These are phyloP conservation scores for Calvatia gigantea DNA, from an alignment of 768 basidiomycete species.

Conservation along the genomic window DNA sequence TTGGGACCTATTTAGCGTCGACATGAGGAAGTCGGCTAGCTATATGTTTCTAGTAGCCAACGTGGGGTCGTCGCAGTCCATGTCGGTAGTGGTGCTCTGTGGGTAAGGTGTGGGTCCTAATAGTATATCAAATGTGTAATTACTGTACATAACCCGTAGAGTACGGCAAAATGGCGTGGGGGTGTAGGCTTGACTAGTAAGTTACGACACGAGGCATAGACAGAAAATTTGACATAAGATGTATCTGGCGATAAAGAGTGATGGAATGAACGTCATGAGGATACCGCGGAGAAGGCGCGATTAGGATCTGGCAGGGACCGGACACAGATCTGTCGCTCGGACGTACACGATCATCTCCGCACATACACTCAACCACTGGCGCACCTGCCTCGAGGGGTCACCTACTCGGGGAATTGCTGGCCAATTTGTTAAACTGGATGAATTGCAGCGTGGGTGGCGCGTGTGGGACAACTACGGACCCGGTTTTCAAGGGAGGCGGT, in stretches of 20 bases:
- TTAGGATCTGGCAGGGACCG: conserved; percentile 3
- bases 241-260: conserved; percentile 1
- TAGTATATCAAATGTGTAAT: neutral
- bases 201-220: neutral
- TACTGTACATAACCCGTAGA: neutral
- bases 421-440: neutral
- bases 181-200: no score
- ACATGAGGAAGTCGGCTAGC: neutral
- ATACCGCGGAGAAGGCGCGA: conserved; percentile 4
- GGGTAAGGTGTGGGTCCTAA: neutral
- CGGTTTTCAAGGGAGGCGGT: conserved; percentile 13
- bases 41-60: neutral
- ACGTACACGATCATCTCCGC: conserved; percentile 15
- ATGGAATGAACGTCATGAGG: neutral
- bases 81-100: neutral
- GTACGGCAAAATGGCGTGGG: no score
- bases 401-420: conserved; percentile 1
- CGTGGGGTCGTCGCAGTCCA: neutral
- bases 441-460: conserved; percentile 12
- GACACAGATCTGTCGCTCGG: conserved; percentile 6
- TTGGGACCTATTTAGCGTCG: neutral
- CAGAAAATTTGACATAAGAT: neutral
- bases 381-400: conserved; percentile 4
- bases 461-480: conserved; percentile 11
- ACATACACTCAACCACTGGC: neutral